Evolutionary conservation across 2,329 filamentous ascomycete species (phyloP).

Genomic region (Stagonosporopsis tanaceti): DNA sequence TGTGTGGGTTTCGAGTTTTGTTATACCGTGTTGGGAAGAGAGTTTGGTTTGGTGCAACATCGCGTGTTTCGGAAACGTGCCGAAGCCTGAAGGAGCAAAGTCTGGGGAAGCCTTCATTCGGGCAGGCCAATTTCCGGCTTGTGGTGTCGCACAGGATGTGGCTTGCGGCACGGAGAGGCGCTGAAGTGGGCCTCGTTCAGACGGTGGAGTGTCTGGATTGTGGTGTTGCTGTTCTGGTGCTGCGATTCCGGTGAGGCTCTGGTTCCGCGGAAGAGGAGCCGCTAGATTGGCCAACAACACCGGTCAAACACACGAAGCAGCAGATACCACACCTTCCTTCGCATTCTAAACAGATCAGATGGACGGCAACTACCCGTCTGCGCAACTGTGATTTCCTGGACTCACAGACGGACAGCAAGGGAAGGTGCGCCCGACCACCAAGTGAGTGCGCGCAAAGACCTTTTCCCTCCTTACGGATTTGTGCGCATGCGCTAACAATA

Average conservation of each 20-base stretch:
- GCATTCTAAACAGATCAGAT: slow-evolving; percentile 5
- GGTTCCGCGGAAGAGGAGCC: neutral
- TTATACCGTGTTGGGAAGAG: slow-evolving; percentile 26
- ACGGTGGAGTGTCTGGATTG: slow-evolving; percentile 7
- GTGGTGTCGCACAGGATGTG: slow-evolving; percentile 17
- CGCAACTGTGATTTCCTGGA: neutral
- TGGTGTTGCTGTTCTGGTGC: slow-evolving; percentile 4
- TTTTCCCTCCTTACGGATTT: neutral
- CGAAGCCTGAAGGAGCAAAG: slow-evolving; percentile 15
- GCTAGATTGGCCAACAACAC: slow-evolving; percentile 7
- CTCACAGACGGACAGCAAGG: neutral
- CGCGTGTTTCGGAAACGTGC: slow-evolving; percentile 38
- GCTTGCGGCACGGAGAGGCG: slow-evolving; percentile 15
- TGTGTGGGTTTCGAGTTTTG: slow-evolving; percentile 32
- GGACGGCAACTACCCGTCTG: neutral
- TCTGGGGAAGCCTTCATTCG: slow-evolving; percentile 33
- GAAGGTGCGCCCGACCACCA: neutral
- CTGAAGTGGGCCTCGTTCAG: slow-evolving; percentile 1
- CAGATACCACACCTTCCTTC: slow-evolving; percentile 1
- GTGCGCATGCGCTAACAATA: neutral
- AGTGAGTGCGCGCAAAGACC: neutral
- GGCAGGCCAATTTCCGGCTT: slow-evolving; percentile 31
- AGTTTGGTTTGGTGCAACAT: slow-evolving; percentile 41
- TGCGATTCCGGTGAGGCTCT: neutral
- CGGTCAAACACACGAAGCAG: slow-evolving; percentile 6